Evolutionary conservation across 129 eudicot species (phyloP).

Genomic region (Dittrichia graveolens): DNA sequence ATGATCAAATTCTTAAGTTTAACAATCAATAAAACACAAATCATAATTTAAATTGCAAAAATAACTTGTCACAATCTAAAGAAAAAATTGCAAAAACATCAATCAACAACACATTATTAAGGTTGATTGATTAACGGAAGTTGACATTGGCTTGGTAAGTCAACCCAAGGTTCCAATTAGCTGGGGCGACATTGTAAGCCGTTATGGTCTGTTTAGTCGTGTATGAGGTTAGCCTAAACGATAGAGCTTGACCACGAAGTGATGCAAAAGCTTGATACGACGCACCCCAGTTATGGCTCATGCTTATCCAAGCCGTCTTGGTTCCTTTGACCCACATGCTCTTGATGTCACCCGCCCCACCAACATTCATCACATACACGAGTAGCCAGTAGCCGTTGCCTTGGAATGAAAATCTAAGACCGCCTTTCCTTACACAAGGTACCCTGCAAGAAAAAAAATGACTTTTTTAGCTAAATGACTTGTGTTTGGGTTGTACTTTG

Average conservation of each 20-base stretch:
- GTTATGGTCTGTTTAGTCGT: conserved; percentile 60
- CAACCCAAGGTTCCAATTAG: conserved; percentile 68
- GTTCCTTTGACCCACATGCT: conserved; percentile 88
- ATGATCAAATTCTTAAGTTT: background rate
- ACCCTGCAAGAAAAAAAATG: conserved; percentile 47
- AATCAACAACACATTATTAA: background rate
- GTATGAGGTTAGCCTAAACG: conserved; percentile 70
- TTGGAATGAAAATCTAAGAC: conserved; percentile 57
- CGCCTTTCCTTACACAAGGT: conserved; percentile 64
- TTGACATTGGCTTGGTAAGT: conserved; percentile 63
- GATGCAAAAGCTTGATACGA: conserved; percentile 81
- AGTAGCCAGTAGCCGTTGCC: conserved; percentile 85
- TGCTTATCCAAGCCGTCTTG: conserved; percentile 78
- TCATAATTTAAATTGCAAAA: conserved; percentile 10
- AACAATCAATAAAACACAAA: conserved; percentile 16
- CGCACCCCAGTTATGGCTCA: conserved; percentile 98
- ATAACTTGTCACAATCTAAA: conserved; percentile 19
- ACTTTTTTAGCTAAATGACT: background rate
- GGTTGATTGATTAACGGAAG: conserved; percentile 45
- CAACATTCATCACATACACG: conserved; percentile 85
- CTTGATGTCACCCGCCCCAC: conserved; percentile 79
- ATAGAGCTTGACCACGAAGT: conserved; percentile 65
- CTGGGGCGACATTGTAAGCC: conserved; percentile 80
- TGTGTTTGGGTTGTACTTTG: background rate
- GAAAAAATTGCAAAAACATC: background rate